These are phyloP conservation scores for Tinospora cordifolia DNA, from an alignment of 164 flowering plant genomes.

Conservation along the genomic window DNA sequence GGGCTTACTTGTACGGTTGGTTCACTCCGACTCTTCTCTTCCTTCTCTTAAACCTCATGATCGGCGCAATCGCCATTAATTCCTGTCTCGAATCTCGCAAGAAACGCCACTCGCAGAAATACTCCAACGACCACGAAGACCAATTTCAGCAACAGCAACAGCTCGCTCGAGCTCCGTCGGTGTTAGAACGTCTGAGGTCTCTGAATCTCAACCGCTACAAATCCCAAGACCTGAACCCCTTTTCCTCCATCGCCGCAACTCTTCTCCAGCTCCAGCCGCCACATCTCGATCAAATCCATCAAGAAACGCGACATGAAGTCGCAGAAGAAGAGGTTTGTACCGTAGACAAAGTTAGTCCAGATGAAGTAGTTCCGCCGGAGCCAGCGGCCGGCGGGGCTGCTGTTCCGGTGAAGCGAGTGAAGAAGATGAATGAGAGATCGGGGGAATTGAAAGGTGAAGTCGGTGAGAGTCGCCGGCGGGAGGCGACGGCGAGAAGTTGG, in stretches of 20 bases:
- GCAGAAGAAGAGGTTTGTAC: neutral
- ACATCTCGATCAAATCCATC: too few relatives aligned
- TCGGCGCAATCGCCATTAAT: conserved; percentile 44
- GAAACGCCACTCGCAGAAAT: neutral
- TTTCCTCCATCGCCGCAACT: conserved; percentile 1
- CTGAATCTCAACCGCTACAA: conserved; percentile 30
- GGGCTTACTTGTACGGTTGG: conserved; percentile 42
- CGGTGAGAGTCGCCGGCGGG: neutral
- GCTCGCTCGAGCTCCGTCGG: conserved; percentile 30
- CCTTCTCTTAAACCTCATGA: conserved; percentile 47
- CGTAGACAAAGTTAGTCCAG: too few relatives aligned
- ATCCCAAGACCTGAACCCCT: conserved; percentile 17
- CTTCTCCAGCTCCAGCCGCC: too few relatives aligned
- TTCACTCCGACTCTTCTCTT: conserved; percentile 61
- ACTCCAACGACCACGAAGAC: neutral
- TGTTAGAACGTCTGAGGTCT: conserved; percentile 46
- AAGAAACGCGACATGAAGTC: neutral
- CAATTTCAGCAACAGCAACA: neutral
- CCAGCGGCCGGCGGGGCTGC: conserved; percentile 38
- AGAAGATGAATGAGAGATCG: conserved; percentile 52
- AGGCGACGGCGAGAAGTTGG: conserved; percentile 24
- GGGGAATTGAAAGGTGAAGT: conserved; percentile 17
- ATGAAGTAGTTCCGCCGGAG: conserved; percentile 9
- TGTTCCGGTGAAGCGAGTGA: conserved; percentile 33
- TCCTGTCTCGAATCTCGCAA: conserved; percentile 20